These are phyloP conservation scores for Xylaria grammica DNA, from an alignment of 495 filamentous ascomycete species.

Conservation along the genomic window DNA sequence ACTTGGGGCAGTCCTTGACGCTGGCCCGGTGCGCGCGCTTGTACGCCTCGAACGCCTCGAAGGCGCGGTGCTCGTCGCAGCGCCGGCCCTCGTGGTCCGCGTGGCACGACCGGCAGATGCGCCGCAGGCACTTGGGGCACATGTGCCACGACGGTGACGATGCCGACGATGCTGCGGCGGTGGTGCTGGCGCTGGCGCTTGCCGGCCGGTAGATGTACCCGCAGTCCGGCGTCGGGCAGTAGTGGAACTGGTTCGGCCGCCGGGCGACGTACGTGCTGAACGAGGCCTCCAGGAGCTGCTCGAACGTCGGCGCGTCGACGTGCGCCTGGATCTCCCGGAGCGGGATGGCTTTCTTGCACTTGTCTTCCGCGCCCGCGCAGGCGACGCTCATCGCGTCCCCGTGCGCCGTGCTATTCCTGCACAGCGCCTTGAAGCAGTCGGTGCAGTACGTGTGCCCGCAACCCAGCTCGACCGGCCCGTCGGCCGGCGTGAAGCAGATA, in stretches of 20 bases:
- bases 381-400: conserved; percentile 28
- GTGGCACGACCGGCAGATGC: conserved; percentile 39
- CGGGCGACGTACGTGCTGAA: conserved; percentile 34
- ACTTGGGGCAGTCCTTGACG: conserved; percentile 14
- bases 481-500: conserved; percentile 37
- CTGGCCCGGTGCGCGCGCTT: neutral
- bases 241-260: conserved; percentile 28
- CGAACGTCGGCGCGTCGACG: conserved; percentile 30
- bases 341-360: conserved; percentile 27
- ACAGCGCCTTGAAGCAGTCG: conserved; percentile 37
- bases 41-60: conserved; percentile 19
- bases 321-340: conserved; percentile 29
- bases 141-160: conserved; percentile 4
- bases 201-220: conserved; percentile 35
- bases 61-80: conserved; percentile 33
- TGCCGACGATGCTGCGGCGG: too few relatives aligned
- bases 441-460: conserved; percentile 45
- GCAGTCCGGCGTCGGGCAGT: conserved; percentile 45
- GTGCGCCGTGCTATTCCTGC: conserved; percentile 21
- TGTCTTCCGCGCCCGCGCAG: conserved; percentile 31
- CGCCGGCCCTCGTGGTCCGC: conserved; percentile 33
- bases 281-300: conserved; percentile 35
- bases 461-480: conserved; percentile 28
- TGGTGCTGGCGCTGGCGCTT: too few relatives aligned
- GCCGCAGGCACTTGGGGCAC: conserved; percentile 35